Evolutionary conservation across 345 rosid genomes (phyloP), one percentile per base, ranked within the genome.

Genomic region (Linum usitatissimum): DNA sequence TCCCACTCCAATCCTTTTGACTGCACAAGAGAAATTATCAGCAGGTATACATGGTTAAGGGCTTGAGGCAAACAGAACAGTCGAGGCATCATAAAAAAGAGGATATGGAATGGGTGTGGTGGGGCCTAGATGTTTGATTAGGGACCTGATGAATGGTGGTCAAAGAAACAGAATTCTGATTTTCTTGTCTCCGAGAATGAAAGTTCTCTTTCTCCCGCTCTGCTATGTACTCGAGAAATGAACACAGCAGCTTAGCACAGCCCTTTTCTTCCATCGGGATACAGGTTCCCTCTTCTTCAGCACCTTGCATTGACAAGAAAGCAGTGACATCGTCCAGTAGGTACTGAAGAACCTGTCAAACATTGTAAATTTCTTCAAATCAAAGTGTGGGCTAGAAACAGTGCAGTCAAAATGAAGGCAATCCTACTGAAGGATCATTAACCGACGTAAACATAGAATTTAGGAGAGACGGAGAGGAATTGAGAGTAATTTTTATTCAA

Each of bases 1-100:
- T 89, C 98, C 98, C 98, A 92, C 64, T 92, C 98, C 67, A 92
- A 78, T 73, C 98, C 98, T 80, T 92, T 92, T 21, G 98, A 89
- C 98, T 89, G 84, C 86, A 78, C 59, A 72, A 55, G 72, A 17
- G 64, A 71, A 51, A 53, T 63, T 30, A 55, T 34, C 54, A 57
- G 71, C 18, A 62, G 58, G 55, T 57, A 65, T n/a, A 18, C 20
- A 56, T 59, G 62, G 30, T 58, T 53, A 12, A 59, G 21, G 36
- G 3, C 36, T 31, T 48, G 45, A 66, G 45, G 58, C 40, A 39
- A 53, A 53, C 51, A 23, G 12, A 18, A 18, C 51, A 57, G 10
- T 60, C 49, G 21, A 30, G 7, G n/a, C 18, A 62, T n/a, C 48
- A 36, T 31, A 31, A 31, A 6, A 31, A 31, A 59, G 19, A 36